Evolutionary conservation across 2,329 filamentous ascomycete genomes (phyloP), one percentile per base, ranked within the genome.

Genomic region (Aspergillus jensenii): DNA sequence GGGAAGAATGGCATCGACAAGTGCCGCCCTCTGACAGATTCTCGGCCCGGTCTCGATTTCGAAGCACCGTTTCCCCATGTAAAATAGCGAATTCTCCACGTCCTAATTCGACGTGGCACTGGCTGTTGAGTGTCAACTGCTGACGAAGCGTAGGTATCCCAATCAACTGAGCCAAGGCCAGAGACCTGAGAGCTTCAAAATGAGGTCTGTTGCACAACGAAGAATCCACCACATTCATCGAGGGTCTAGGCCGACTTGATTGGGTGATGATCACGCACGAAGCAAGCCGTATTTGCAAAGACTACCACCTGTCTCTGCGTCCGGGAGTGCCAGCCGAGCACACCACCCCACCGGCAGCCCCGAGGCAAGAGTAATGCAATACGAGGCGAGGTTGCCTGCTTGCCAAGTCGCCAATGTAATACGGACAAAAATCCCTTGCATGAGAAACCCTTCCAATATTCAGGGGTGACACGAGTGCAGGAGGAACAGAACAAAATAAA

Each of bases 241-340:
- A 31, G 9, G 27, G 27, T 31, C 27, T 31, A 31, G 9, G 4
- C 19, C 39, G 43, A 52, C 12, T 33, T 52, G 39, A 52, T 52
- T 52, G 49, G 49, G 19, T 7, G 43, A 19, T 21, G 49, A 52
- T 52, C 49, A 44, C 49, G 49, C 49, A 52, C 19, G 21, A 52
- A 43, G 23, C 25, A 52, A 23, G 23, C 37, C 23, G 21, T 17
- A 52, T 43, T 43, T 31, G 25, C 25, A 19, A 11, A 9, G 8
- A 31, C 27, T 31, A 11, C 9, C 27, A 31, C 27, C 27, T 31
- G 27, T 31, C n/a, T 19, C 12, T 23, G 9, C 35, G 35, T 27
- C 21, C 35, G 15, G 25, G 3, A 21, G 8, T 44, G 49, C 17
- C 33, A 40, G 47, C 33, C 17, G 43, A 40, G 19, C n/a, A 31